A percentile compares a stretch with the other conserved stretches of the same genome.
Conservation (phyloP, 169 alveolate species). For the Cryptosporidium sp. region DNA sequence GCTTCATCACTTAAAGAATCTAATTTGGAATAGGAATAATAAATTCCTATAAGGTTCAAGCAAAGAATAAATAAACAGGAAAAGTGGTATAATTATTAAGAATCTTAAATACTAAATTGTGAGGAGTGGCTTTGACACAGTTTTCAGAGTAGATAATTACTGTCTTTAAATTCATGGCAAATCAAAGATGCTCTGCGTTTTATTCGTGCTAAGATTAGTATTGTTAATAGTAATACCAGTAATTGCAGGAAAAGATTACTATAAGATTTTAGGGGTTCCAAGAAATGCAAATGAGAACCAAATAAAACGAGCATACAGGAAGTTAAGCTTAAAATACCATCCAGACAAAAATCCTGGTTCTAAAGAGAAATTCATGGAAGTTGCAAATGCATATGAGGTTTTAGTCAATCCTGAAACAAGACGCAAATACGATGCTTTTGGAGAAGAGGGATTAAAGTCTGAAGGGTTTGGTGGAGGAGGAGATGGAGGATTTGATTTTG, state of each 20-base stretch:
- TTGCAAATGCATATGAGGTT: slow-evolving; percentile 94
- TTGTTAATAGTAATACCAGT: slow-evolving; percentile 54
- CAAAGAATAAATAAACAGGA: neutral
- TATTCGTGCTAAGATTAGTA: neutral
- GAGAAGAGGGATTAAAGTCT: slow-evolving; percentile 91
- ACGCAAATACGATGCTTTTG: slow-evolving; percentile 90
- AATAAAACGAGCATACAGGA: slow-evolving; percentile 94
- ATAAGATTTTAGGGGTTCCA: slow-evolving; percentile 87
- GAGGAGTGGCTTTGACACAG: neutral
- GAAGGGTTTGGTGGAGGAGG: slow-evolving; percentile 78
- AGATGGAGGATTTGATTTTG: slow-evolving; percentile 82
- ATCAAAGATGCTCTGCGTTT: neutral
- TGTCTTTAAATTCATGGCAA: neutral
- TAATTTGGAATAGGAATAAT: neutral
- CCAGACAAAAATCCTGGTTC: slow-evolving; percentile 92
- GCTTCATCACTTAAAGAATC: neutral
- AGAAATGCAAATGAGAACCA: slow-evolving; percentile 88
- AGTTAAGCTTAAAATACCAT: slow-evolving; percentile 90
- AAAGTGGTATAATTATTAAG: too few relatives aligned
- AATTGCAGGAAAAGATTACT: slow-evolving; percentile 84
- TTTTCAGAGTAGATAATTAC: neutral
- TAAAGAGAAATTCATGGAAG: slow-evolving; percentile 89
- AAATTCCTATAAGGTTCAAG: neutral
- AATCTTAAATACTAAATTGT: too few relatives aligned
- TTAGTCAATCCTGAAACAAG: slow-evolving; percentile 91